Evolutionary conservation across 169 alveolate genomes (phyloP).

Genomic region (Plasmodium vivax): DNA sequence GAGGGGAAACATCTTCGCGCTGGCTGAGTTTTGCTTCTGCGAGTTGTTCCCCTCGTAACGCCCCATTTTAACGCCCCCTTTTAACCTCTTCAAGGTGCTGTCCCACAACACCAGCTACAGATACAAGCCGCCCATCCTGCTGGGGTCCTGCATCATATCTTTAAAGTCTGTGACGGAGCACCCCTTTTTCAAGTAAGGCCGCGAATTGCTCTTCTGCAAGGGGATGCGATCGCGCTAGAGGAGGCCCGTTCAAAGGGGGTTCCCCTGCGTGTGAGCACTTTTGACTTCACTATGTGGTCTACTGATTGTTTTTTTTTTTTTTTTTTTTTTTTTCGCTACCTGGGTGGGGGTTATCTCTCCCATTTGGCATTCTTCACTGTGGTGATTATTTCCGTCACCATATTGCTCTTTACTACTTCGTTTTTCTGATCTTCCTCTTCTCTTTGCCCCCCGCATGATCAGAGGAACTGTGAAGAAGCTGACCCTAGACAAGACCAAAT

Average conservation of each 20-base stretch:
- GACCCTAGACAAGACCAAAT: conserved; percentile 80
- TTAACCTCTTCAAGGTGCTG: conserved; percentile 33
- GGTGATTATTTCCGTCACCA: background rate
- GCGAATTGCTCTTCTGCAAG: background rate
- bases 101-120: conserved; percentile 44
- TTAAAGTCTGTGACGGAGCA: conserved; percentile 68
- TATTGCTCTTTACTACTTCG: no score
- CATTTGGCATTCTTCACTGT: background rate
- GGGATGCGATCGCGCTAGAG: background rate
- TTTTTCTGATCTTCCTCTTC: background rate
- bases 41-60: background rate
- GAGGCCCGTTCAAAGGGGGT: background rate
- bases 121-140: conserved; percentile 68
- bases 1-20: background rate
- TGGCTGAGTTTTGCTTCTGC: background rate
- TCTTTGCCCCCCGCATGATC: background rate
- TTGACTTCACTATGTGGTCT: background rate
- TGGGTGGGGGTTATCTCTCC: background rate
- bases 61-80: background rate
- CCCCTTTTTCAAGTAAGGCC: conserved; percentile 58
- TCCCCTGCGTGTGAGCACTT: background rate
- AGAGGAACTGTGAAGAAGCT: conserved; percentile 79
- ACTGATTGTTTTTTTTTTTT: background rate
- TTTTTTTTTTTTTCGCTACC: background rate
- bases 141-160: conserved; percentile 74